Percentiles rank a stretch among this genome's conserved stretches.
phyloP scores from a whole-genome alignment of 1,139 yeast genomes.

The Pichia sp. region DNA sequence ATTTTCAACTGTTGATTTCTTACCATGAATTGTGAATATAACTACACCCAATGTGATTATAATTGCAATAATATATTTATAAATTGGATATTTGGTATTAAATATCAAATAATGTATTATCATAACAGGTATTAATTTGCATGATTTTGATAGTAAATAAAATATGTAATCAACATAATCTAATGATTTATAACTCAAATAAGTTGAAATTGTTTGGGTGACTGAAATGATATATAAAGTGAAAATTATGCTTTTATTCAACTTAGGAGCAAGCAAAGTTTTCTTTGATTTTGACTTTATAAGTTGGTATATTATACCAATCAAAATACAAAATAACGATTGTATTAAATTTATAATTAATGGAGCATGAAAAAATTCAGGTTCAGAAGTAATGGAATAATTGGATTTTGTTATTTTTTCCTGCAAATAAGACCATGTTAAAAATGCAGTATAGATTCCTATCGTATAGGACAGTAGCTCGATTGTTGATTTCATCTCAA shows the following conservation, averaged over 20 bases:
- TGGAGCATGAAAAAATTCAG: slow-evolving; percentile 56
- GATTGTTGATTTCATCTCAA: slow-evolving; percentile 1
- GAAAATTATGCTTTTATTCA: slow-evolving; percentile 15
- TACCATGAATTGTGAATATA: slow-evolving; percentile 52
- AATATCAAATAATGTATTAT: slow-evolving; percentile 71
- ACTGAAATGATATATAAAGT: slow-evolving; percentile 54
- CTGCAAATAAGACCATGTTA: slow-evolving; percentile 88
- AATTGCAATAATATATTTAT: slow-evolving; percentile 72
- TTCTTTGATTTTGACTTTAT: slow-evolving; percentile 30
- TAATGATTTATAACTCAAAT: slow-evolving; percentile 69
- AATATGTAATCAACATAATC: slow-evolving; percentile 83
- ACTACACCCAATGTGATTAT: slow-evolving; percentile 77
- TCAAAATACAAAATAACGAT: slow-evolving; percentile 60
- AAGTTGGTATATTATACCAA: slow-evolving; percentile 57
- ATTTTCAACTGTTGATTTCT: slow-evolving; percentile 26
- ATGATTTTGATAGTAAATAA: slow-evolving; percentile 80
- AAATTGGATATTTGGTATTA: slow-evolving; percentile 61
- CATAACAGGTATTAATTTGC: slow-evolving; percentile 91
- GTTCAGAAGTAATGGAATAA: slow-evolving; percentile 44
- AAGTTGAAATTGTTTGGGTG: slow-evolving; percentile 77
- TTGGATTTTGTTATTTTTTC: slow-evolving; percentile 79
- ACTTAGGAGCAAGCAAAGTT: slow-evolving; percentile 31
- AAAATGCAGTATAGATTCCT: slow-evolving; percentile 79
- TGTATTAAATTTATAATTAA: slow-evolving; percentile 69
- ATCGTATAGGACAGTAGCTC: slow-evolving; percentile 42